Evolutionary conservation across 768 basidiomycete species (phyloP).

Genomic region (Phlebiopsis flavidoalba): DNA sequence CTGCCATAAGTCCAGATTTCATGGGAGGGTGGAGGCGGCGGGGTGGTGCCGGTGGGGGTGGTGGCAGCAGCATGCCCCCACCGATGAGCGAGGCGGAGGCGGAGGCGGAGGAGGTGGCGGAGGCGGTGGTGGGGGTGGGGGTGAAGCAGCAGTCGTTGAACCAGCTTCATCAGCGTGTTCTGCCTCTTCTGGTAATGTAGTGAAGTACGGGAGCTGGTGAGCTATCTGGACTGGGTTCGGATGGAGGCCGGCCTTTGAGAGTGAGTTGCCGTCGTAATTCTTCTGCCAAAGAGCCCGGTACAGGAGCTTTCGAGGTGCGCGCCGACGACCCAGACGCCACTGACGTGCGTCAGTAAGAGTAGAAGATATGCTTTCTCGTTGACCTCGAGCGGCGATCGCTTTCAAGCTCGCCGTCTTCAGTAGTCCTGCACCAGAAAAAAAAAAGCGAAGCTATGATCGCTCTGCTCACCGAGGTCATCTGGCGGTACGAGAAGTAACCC

Average conservation of each 20-base stretch:
- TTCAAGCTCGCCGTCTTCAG: slow-evolving; percentile 54
- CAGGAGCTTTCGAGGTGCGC: slow-evolving; percentile 23
- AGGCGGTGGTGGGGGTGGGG: slow-evolving; percentile 23
- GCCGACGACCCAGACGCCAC: slow-evolving; percentile 40
- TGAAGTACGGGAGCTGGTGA: slow-evolving; percentile 26
- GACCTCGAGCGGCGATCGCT: slow-evolving; percentile 36
- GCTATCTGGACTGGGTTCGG: slow-evolving; percentile 29
- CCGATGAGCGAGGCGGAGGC: slow-evolving; percentile 23
- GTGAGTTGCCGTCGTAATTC: slow-evolving; percentile 57
- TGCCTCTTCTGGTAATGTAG: slow-evolving; percentile 38
- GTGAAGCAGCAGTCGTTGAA: slow-evolving; percentile 26
- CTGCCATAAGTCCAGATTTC: neutral
- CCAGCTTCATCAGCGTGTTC: slow-evolving; percentile 17
- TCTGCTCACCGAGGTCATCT: slow-evolving; percentile 39
- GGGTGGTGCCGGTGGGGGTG: slow-evolving; percentile 32
- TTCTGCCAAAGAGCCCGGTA: slow-evolving; percentile 52
- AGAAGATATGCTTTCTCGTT: slow-evolving; percentile 39
- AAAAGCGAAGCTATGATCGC: slow-evolving; percentile 32
- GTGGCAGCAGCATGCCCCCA: slow-evolving; percentile 17
- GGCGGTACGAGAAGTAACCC: slow-evolving; percentile 38
- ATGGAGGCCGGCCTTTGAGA: slow-evolving; percentile 39
- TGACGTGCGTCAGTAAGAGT: slow-evolving; percentile 55
- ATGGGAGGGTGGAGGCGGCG: slow-evolving; percentile 29
- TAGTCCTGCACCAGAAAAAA: slow-evolving; percentile 29
- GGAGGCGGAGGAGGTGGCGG: slow-evolving; percentile 31